Base-by-base conservation (phyloP, 2,329 filamentous ascomycete species). In the Xylaria sp. region DNA sequence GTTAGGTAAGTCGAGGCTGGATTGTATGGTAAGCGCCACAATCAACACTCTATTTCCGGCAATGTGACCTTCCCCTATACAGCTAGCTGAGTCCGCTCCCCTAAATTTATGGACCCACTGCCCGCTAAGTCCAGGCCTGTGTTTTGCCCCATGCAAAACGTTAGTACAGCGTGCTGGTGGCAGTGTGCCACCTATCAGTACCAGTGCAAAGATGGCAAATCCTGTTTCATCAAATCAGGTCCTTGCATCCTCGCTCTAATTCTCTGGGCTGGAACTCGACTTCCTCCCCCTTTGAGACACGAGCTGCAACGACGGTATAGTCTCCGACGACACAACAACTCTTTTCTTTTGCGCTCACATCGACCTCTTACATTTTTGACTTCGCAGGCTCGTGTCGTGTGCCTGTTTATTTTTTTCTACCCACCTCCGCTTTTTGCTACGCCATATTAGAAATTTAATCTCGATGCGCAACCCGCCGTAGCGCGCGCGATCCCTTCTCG, bases 391-490 rank as follows among this genome's bases (percentile, higher is more conserved):
- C 41, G 37, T 7, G 15, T 10, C 20, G 50, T 62, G 57, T 68
- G 68, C 66, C 55, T 57, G 10, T 46, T 48, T 60, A 50, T 65
- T 63, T 59, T 65, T 65, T 50, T 50, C 63, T 60, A 39, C 41
- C 52, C 58, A 7, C 34, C 39, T 61, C 71, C 62, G 65, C 34
- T 37, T 41, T 57, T 73, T 70, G 69, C 68, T 68, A 46, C 5
- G 23, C 20, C 37, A 15, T 67, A 69, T 28, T 65, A 63, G 60
- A 62, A 61, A 44, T 71, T 65, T 72, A 72, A 70, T 74, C 66
- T 64, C 72, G 64, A 77, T 75, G 73, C 69, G 70, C 73, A 65
- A 55, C 59, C 64, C 68, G 63, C 68, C 68, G 73, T 76, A 74
- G 76, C 74, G 72, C 34, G 72, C 34, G 34, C 75, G 74, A 74